phyloP scores from a whole-genome alignment of 2,329 filamentous ascomycete genomes.

The Penicillium griseofulvum region DNA sequence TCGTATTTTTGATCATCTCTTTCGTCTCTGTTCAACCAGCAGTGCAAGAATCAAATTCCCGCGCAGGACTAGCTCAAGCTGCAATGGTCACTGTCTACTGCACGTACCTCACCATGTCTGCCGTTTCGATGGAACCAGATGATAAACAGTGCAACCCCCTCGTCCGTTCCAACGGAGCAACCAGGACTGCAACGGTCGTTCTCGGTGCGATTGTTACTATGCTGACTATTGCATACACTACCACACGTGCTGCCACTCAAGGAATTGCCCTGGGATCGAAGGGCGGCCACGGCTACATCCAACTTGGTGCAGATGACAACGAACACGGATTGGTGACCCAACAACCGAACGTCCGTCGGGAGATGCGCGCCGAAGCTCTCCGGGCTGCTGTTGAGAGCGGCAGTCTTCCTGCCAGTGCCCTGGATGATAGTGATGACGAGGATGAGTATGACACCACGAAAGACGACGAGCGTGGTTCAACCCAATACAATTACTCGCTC shows the following conservation, averaged over 20 bases:
- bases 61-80: constrained; percentile 92
- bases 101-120: constrained; percentile 97
- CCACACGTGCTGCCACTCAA: constrained; percentile 91
- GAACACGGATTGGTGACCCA: constrained; percentile 87
- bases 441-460: constrained; percentile 63
- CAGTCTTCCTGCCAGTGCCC: constrained; percentile 82
- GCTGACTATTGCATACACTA: constrained; percentile 95
- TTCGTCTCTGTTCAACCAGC: constrained; percentile 83
- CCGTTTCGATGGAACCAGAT: constrained; percentile 97
- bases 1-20: constrained; percentile 78
- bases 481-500: constrained; percentile 92
- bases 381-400: constrained; percentile 90
- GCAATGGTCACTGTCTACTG: constrained; percentile 98
- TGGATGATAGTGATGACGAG: constrained; percentile 69
- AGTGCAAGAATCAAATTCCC: constrained; percentile 87
- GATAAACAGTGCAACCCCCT: constrained; percentile 92
- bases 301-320: constrained; percentile 65
- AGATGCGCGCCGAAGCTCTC: constrained; percentile 90
- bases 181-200: constrained; percentile 84
- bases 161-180: constrained; percentile 70
- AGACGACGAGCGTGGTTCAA: constrained; percentile 84
- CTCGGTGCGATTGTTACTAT: constrained; percentile 95
- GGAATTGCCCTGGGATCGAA: constrained; percentile 58
- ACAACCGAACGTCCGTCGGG: constrained; percentile 74
- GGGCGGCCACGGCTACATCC: constrained; percentile 53